phyloP scores from a whole-genome alignment of 140 eudicot genomes.

The Erigeron philadelphicus region DNA sequence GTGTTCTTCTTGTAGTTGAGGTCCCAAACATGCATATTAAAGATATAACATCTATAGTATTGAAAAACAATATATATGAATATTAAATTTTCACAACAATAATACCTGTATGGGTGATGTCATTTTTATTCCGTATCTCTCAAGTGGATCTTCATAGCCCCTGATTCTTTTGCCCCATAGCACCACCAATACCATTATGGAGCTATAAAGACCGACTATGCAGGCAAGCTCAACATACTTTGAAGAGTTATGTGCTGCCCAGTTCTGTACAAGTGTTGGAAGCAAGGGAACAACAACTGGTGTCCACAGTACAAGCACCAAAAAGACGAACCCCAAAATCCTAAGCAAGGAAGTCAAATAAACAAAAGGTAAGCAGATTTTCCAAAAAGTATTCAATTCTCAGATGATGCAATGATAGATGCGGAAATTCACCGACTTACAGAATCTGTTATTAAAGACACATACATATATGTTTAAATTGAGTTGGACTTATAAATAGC shows the following conservation, averaged over 20 bases:
- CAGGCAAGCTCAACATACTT: slow-evolving; percentile 62
- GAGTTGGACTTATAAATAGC: neutral
- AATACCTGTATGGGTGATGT: slow-evolving; percentile 57
- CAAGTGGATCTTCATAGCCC: slow-evolving; percentile 66
- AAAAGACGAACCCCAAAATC: slow-evolving; percentile 61
- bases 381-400: neutral
- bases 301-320: slow-evolving; percentile 91
- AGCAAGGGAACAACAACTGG: slow-evolving; percentile 78
- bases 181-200: slow-evolving; percentile 47
- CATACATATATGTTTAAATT: neutral
- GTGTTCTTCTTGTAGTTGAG: neutral
- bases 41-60: neutral
- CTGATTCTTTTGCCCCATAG: slow-evolving; percentile 87
- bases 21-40: neutral
- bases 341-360: slow-evolving; percentile 28
- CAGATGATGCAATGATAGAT: slow-evolving; percentile 12
- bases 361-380: slow-evolving; percentile 10
- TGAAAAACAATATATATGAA: neutral
- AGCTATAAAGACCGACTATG: slow-evolving; percentile 65
- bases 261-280: slow-evolving; percentile 73
- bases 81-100: slow-evolving; percentile 2
- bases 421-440: neutral
- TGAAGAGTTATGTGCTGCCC: slow-evolving; percentile 59
- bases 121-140: slow-evolving; percentile 65
- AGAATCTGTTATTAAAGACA: neutral